These are phyloP conservation scores for Termitomyces titanicus DNA, from an alignment of 768 basidiomycete species.

Conservation along the genomic window DNA sequence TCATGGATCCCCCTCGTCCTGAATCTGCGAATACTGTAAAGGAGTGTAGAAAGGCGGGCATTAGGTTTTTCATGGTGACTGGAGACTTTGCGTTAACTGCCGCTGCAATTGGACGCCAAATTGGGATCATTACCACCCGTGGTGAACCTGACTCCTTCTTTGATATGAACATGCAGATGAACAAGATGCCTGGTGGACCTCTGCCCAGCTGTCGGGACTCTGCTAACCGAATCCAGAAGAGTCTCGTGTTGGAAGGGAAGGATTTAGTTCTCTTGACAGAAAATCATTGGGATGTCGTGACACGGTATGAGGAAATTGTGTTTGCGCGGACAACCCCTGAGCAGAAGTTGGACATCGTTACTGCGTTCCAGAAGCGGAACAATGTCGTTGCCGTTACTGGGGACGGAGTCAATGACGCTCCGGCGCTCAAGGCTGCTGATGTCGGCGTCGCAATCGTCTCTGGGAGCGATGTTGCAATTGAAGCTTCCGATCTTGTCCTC, in stretches of 20 bases:
- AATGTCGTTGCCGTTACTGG: background rate
- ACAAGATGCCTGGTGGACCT: background rate
- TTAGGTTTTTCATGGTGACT: constrained; percentile 53
- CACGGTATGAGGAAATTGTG: constrained; percentile 37
- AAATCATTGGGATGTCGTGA: constrained; percentile 36
- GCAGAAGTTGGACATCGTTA: constrained; percentile 33
- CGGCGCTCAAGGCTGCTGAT: background rate
- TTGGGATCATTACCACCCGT: constrained; percentile 37
- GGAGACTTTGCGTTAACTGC: constrained; percentile 54
- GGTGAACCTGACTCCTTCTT: constrained; percentile 11
- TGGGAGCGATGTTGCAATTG: background rate
- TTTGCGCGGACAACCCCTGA: constrained; percentile 57
- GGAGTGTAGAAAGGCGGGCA: constrained; percentile 46
- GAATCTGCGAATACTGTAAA: constrained; percentile 43
- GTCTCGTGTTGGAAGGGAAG: constrained; percentile 39
- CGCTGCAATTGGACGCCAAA: constrained; percentile 42
- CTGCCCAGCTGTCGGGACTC: background rate
- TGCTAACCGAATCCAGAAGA: constrained; percentile 32
- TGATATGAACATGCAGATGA: constrained; percentile 2
- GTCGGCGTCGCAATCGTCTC: background rate
- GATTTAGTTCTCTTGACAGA: constrained; percentile 31
- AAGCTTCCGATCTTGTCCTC: background rate
- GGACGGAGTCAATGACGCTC: background rate
- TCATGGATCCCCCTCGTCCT: constrained; percentile 51
- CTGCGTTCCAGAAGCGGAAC: background rate